Evolutionary conservation across 2,329 filamentous ascomycete genomes (phyloP), one percentile per base, ranked within the genome.

Genomic region (Exserohilum rostratum): DNA sequence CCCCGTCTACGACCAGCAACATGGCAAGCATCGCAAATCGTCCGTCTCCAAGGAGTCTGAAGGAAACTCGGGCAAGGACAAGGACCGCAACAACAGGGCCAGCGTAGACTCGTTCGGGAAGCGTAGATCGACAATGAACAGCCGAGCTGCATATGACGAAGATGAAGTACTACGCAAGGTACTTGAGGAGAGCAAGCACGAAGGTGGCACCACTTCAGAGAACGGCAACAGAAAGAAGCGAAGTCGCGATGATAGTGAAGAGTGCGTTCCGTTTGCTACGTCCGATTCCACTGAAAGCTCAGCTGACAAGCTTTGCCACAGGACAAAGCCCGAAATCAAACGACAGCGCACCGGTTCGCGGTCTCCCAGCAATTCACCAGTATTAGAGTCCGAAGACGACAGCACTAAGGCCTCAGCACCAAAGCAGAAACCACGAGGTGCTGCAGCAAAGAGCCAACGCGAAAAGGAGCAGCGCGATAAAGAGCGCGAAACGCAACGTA

Each of bases 121-220:
- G 74, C 86, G 95, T 55, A 86, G 95, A 25, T 96, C 92, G 17
- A 99, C 95, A 6, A 97, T 98, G 91, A 96, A 98, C 71, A 99
- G 95, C 73, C 87, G 93, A 58, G 93, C 93, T 37, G 93, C 92
- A 18, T 98, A 98, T 67, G 93, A 98, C 62, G 95, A 99, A 76
- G 93, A 96, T 66, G 91, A 96, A 73, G 88, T 93, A 68, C 76
- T 99, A 34, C 86, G 92, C 50, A 86, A 90, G 63, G 95, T 93
- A 27, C 92, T 99, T 65, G 93, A 98, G 75, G 93, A 96, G 58
- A 99, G 95, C 79, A 97, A 93, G 77, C 88, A 90, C 69, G 91
- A 96, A 38, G 86, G 83, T 10, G 80, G 82, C 11, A 80, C 81
- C 30, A 71, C 73, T 11, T 86, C 88, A 31, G 81, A 82, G 47